These are phyloP conservation scores for Tolypocladium tundrense DNA, from an alignment of 2,329 filamentous ascomycete species.

Conservation along the genomic window DNA sequence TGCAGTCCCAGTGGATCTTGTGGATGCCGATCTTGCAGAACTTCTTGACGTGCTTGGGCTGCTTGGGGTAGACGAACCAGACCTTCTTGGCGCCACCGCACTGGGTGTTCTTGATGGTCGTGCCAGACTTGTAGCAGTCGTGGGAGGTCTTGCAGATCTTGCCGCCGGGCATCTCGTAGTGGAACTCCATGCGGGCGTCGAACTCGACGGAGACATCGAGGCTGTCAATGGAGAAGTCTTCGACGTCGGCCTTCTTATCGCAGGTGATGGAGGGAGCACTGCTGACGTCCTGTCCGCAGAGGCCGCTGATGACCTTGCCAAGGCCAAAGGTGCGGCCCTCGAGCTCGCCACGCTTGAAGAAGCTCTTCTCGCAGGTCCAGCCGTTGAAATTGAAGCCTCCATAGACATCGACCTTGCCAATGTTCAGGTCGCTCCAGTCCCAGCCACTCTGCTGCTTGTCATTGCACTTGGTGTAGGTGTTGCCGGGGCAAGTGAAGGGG, in stretches of 20 bases:
- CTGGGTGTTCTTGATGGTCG: constrained; percentile 69
- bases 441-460: constrained; percentile 60
- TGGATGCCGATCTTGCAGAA: constrained; percentile 49
- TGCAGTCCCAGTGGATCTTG: constrained; percentile 54
- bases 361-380: constrained; percentile 54
- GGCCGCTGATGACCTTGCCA: constrained; percentile 52
- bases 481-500: constrained; percentile 56
- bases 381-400: constrained; percentile 65
- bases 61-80: constrained; percentile 55
- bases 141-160: constrained; percentile 70
- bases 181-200: constrained; percentile 72
- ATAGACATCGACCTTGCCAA: constrained; percentile 55
- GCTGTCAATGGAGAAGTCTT: constrained; percentile 60
- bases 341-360: constrained; percentile 41
- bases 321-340: constrained; percentile 33
- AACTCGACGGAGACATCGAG: constrained; percentile 66
- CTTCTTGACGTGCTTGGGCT: constrained; percentile 40
- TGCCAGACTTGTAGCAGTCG: constrained; percentile 56
- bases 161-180: constrained; percentile 79
- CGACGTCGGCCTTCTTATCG: constrained; percentile 13
- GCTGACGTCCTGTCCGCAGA: constrained; percentile 32
- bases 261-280: constrained; percentile 46
- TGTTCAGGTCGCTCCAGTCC: constrained; percentile 54
- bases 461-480: constrained; percentile 69
- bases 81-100: constrained; percentile 86